Percentiles rank a stretch among this genome's conserved stretches.
These are phyloP conservation scores for Pseudozyma hubeiensis DNA, from an alignment of 1,284 basidiomycete genomes.

Conservation along the genomic window DNA sequence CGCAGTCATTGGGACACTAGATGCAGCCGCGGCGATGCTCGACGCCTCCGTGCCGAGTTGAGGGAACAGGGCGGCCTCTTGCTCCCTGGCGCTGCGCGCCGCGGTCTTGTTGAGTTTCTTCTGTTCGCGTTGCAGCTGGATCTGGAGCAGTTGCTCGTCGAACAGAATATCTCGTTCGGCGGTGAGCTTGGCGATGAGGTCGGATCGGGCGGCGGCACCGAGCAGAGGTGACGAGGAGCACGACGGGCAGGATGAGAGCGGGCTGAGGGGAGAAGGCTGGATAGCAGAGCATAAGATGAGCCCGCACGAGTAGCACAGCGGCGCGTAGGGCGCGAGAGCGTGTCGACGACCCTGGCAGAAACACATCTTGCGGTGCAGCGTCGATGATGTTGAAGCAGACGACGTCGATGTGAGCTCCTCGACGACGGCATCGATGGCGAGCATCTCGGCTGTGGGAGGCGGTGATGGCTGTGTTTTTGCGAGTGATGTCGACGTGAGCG, in stretches of 20 bases:
- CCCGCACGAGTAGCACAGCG: conserved; percentile 48
- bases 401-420: conserved; percentile 34
- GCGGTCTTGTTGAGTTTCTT: conserved; percentile 36
- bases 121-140: conserved; percentile 34
- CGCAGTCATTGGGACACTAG: neutral
- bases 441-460: conserved; percentile 45
- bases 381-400: neutral
- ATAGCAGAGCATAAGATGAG: conserved; percentile 45
- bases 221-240: conserved; percentile 39
- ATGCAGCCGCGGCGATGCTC: neutral
- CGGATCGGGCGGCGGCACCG: conserved; percentile 23
- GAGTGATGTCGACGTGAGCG: neutral
- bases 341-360: conserved; percentile 50
- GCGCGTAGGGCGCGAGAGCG: conserved; percentile 34
- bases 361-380: conserved; percentile 29
- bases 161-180: conserved; percentile 32
- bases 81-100: conserved; percentile 17
- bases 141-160: conserved; percentile 47
- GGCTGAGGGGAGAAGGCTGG: conserved; percentile 37
- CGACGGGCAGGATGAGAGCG: conserved; percentile 30
- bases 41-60: conserved; percentile 26
- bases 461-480: conserved; percentile 21
- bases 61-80: conserved; percentile 36
- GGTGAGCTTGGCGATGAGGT: conserved; percentile 38
- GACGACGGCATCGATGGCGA: conserved; percentile 44